Percentiles rank a stretch among this genome's conserved stretches.
Evolutionary conservation across 495 filamentous ascomycete species (phyloP).

Genomic region (Xylaria telfairii): DNA sequence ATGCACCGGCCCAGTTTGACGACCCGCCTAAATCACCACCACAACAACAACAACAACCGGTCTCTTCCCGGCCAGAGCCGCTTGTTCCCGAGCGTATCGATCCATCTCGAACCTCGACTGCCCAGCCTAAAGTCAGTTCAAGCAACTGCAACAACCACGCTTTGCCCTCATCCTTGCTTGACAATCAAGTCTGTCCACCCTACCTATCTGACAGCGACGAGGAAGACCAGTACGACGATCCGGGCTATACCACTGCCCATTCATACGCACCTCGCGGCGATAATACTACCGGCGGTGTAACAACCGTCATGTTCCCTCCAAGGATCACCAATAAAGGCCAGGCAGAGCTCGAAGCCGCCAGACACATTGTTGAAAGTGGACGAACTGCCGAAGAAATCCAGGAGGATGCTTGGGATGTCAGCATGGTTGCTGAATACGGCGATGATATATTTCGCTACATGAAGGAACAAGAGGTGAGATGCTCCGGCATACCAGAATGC

Average conservation of each 20-base stretch:
- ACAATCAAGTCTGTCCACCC: slow-evolving; percentile 25
- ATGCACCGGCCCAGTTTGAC: slow-evolving; percentile 16
- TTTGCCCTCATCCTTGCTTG: slow-evolving; percentile 10
- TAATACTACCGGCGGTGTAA: slow-evolving; percentile 75
- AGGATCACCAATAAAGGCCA: slow-evolving; percentile 64
- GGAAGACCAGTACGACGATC: slow-evolving; percentile 79
- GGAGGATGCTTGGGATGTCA: slow-evolving; percentile 89
- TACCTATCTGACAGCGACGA: slow-evolving; percentile 65
- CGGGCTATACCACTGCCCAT: slow-evolving; percentile 78
- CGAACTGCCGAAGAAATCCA: slow-evolving; percentile 59
- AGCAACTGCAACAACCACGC: slow-evolving; percentile 2
- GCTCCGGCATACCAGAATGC: background rate
- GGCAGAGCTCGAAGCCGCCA: slow-evolving; percentile 73
- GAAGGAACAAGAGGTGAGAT: slow-evolving; percentile 82
- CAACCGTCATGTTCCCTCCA: slow-evolving; percentile 72
- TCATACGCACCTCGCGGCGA: slow-evolving; percentile 76
- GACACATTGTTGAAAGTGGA: slow-evolving; percentile 66
- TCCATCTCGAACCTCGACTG: background rate
- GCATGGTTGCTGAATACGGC: slow-evolving; percentile 96
- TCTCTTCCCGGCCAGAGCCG: background rate
- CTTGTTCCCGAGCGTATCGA: background rate
- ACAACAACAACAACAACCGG: background rate
- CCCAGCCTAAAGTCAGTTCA: slow-evolving; percentile 1
- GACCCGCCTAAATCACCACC: background rate
- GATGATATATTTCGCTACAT: slow-evolving; percentile 96